Evolutionary conservation across 2,329 filamentous ascomycete species (phyloP).

Genomic region (Trichoderma endophyticum): DNA sequence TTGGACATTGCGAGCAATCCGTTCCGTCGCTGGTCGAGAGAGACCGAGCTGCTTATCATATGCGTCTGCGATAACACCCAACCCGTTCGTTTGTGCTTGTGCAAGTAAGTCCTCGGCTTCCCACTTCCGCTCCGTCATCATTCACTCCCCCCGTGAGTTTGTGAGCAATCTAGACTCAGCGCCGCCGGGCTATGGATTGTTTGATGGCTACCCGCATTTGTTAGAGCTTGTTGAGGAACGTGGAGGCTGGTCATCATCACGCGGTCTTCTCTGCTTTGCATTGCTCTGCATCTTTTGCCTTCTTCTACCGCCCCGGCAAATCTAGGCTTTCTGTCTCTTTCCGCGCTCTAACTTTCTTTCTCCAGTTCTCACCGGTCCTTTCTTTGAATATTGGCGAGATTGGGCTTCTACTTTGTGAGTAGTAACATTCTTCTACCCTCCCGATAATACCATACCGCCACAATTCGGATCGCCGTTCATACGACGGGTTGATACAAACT

Average conservation of each 20-base stretch:
- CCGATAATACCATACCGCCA: background rate
- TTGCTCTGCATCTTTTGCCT: background rate
- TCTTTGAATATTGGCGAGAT: background rate
- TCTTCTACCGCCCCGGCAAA: background rate
- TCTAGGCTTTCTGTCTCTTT: background rate
- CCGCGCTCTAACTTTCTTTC: background rate
- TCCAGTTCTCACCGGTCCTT: background rate
- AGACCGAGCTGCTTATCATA: background rate
- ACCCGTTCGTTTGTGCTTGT: background rate
- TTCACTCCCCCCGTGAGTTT: background rate
- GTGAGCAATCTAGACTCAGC: background rate
- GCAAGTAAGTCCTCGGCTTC: background rate
- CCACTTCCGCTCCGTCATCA: background rate
- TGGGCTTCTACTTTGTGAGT: background rate
- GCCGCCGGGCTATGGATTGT: slow-evolving; percentile 7
- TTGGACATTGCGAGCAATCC: background rate
- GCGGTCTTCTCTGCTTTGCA: slow-evolving; percentile 16
- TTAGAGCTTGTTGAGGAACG: slow-evolving; percentile 9
- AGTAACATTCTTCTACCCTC: background rate
- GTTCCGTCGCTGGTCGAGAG: background rate
- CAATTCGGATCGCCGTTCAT: background rate
- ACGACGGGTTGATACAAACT: background rate
- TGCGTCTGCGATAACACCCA: background rate
- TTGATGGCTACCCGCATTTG: slow-evolving; percentile 21
- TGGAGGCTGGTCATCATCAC: slow-evolving; percentile 20